phyloP scores from a whole-genome alignment of 257 asterid species.

The Echites panduratus region DNA sequence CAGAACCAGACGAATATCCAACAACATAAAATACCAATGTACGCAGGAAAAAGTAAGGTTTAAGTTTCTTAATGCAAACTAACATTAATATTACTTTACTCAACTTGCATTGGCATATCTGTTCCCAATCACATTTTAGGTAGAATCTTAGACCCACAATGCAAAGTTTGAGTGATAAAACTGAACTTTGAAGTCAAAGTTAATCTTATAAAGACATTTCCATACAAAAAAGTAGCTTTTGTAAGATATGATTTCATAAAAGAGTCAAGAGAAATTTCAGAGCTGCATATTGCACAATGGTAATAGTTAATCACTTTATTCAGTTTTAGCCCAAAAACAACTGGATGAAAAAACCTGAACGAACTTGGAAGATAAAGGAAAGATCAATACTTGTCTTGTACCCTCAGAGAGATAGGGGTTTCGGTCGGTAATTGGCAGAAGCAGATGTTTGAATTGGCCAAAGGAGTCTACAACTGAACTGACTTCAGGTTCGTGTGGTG shows the following conservation, averaged over 20 bases:
- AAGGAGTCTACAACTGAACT: slow-evolving; percentile 47
- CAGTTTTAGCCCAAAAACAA: not conserved
- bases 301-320: not conserved
- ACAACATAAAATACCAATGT: not conserved
- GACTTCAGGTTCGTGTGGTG: slow-evolving; percentile 44
- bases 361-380: not conserved
- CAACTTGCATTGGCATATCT: not conserved
- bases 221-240: not conserved
- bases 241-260: not conserved
- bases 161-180: not conserved
- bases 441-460: slow-evolving; percentile 74
- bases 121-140: not conserved
- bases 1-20: not conserved
- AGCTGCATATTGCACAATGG: not conserved
- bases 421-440: slow-evolving; percentile 82
- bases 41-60: not conserved
- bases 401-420: slow-evolving; percentile 93
- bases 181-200: not conserved
- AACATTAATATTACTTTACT: not conserved
- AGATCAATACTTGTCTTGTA: slow-evolving; percentile 64
- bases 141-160: not conserved
- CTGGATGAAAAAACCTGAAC: not conserved
- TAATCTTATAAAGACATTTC: not conserved
- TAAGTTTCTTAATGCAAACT: not conserved
- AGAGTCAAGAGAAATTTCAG: not conserved